Evolutionary conservation across 2,329 filamentous ascomycete species (phyloP), one percentile per base, ranked within the genome.

Genomic region (Paraconiothyrium brasiliense): DNA sequence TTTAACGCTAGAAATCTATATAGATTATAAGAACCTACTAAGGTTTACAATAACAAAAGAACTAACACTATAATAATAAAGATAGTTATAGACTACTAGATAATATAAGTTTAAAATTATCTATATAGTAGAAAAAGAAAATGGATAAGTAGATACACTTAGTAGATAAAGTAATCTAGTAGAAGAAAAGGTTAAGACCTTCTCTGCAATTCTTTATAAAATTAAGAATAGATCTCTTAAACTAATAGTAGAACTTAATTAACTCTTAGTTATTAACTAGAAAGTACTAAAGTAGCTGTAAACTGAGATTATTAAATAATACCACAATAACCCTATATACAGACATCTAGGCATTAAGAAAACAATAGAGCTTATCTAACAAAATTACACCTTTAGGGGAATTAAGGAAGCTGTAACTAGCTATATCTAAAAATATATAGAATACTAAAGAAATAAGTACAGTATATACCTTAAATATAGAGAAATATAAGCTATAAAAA

Each of bases 381-480:
- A 39, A 11, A 52, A 22, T n/a, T 52, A 52, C 39, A 39, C 24
- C 16, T 37, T 52, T 52, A 20, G n/a, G 22, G 32, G 14, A 37
- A 52, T 52, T 22, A 52, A 52, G 22, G 30, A 52, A 52, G 22
- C 11, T 52, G 39, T 52, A 52, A 39, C 39, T 22, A 9, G 1
- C 3, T 30, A 30, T 30, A 30, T 30, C 27, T 30, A 59, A 52
- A 37, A 54, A 50, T 49, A 35, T 34, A 50, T n/a, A 47, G 44
- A 60, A 41, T 60, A 43, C 46, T 60, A 60, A 49, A 27, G 44
- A 34, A 56, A 56, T 60, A 60, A 60, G 20, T 27, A 48, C 50
- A 56, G 4, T 8, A 56, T 41, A 50, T 56, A 57, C 51, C 30
- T 48, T 49, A 37, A 27, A 30, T 60, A 60, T 55, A 60, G 24